Percentiles rank a stretch among this genome's conserved stretches.
phyloP scores from a whole-genome alignment of 495 filamentous ascomycete species.

The Penicillium parvum region DNA sequence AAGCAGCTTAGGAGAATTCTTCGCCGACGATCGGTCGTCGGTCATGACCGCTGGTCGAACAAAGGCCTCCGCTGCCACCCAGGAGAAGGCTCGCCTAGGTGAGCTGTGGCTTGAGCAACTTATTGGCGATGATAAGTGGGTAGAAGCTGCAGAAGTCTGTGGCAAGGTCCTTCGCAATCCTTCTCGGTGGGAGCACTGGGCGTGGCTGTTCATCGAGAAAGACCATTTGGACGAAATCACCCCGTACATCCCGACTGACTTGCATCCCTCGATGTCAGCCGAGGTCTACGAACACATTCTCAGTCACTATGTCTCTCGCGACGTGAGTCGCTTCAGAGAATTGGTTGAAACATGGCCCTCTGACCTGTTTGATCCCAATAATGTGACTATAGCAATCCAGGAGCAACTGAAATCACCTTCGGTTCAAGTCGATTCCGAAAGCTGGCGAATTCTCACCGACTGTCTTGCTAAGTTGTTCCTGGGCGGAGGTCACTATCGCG shows the following conservation, averaged over 20 bases:
- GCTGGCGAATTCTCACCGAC: constrained; percentile 82
- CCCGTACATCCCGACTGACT: constrained; percentile 68
- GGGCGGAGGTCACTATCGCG: constrained; percentile 68
- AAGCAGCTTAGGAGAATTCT: constrained; percentile 68
- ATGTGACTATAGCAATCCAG: constrained; percentile 66
- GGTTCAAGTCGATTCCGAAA: constrained; percentile 64
- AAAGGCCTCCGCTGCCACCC: constrained; percentile 61
- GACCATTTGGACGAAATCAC: constrained; percentile 86
- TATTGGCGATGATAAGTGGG: constrained; percentile 68
- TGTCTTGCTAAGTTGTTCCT: constrained; percentile 80
- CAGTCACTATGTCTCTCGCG: constrained; percentile 72
- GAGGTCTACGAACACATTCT: constrained; percentile 82
- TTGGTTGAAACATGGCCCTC: constrained; percentile 82
- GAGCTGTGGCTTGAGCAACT: constrained; percentile 90
- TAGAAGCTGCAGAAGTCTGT: constrained; percentile 68
- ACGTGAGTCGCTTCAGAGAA: constrained; percentile 64
- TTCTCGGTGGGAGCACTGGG: constrained; percentile 89
- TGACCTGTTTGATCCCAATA: constrained; percentile 72
- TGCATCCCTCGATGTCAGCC: constrained; percentile 76
- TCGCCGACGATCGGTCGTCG: constrained; percentile 67
- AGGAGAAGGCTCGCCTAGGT: constrained; percentile 87
- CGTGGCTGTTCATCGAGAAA: constrained; percentile 80
- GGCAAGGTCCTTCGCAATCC: constrained; percentile 76
- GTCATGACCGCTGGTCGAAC: constrained; percentile 41
- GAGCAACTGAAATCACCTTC: constrained; percentile 66